Conservation (phyloP, 108 stramenopile genomes). For the Cyclotella baltica region DNA sequence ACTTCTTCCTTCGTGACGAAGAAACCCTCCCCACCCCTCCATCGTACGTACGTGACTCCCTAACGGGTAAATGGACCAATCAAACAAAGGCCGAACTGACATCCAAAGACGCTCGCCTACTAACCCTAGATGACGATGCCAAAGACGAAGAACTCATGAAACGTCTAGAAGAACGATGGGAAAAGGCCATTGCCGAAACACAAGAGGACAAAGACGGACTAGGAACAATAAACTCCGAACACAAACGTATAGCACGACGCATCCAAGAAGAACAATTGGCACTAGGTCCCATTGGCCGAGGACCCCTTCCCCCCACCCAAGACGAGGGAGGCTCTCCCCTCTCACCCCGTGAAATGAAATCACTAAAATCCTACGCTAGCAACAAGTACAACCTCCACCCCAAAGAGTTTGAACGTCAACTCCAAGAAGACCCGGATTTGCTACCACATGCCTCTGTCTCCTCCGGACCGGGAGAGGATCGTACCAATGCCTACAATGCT, state of each 20-base stretch:
- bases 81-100: constrained; percentile 68
- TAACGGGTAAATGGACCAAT: constrained; percentile 83
- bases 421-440: constrained; percentile 44
- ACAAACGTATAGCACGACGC: constrained; percentile 57
- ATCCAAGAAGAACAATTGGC: constrained; percentile 74
- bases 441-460: constrained; percentile 49
- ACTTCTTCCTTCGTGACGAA: constrained; percentile 36
- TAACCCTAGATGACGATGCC: constrained; percentile 63
- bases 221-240: constrained; percentile 29
- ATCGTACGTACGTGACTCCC: constrained; percentile 74
- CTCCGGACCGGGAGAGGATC: constrained; percentile 15
- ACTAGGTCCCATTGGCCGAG: constrained; percentile 75
- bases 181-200: constrained; percentile 6
- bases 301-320: constrained; percentile 58
- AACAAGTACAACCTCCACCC: constrained; percentile 59
- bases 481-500: constrained; percentile 33
- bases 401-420: constrained; percentile 66
- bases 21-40: constrained; percentile 59
- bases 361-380: constrained; percentile 63
- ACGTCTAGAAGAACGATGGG: constrained; percentile 34
- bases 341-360: constrained; percentile 68
- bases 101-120: constrained; percentile 50
- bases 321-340: constrained; percentile 53
- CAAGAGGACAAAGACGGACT: constrained; percentile 29
- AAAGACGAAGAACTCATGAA: constrained; percentile 41